Evolutionary conservation across 2,329 filamentous ascomycete genomes (phyloP).

Genomic region (Xylariaceae sp.): DNA sequence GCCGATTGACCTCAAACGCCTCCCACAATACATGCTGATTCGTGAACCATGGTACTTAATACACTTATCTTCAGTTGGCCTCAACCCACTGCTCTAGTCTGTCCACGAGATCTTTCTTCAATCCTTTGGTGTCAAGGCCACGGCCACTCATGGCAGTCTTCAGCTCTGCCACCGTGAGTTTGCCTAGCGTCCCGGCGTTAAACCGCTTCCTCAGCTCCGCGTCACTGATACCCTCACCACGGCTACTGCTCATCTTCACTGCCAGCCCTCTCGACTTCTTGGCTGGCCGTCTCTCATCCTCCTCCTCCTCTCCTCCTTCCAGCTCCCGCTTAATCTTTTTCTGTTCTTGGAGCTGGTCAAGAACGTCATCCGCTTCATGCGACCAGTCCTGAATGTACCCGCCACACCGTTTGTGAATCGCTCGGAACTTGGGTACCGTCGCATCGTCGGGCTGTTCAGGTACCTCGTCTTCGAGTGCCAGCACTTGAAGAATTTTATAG

Average conservation of each 20-base stretch:
- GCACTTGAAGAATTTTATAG: conserved; percentile 87
- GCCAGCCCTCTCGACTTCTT: conserved; percentile 45
- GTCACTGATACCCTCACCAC: conserved; percentile 39
- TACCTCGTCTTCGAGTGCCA: conserved; percentile 88
- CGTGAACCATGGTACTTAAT: not conserved
- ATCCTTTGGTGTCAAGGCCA: conserved; percentile 48
- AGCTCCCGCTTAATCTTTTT: conserved; percentile 52
- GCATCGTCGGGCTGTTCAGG: conserved; percentile 72
- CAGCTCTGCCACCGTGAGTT: conserved; percentile 54
- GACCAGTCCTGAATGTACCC: conserved; percentile 78
- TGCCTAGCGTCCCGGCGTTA: conserved; percentile 46
- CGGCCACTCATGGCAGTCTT: conserved; percentile 48
- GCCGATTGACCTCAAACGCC: too few species aligned
- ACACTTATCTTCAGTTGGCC: conserved; percentile 32
- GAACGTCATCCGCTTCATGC: conserved; percentile 60
- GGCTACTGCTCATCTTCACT: conserved; percentile 26
- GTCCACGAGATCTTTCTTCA: conserved; percentile 55
- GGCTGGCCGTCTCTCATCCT: conserved; percentile 37
- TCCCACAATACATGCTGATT: too few species aligned
- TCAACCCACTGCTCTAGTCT: conserved; percentile 57
- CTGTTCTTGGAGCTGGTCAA: conserved; percentile 35
- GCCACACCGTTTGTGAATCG: conserved; percentile 86
- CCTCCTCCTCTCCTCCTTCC: conserved; percentile 35
- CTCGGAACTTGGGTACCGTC: conserved; percentile 78
- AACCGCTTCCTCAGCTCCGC: conserved; percentile 46